phyloP scores from a whole-genome alignment of 2,329 filamentous ascomycete species.

The Paecilomyces dactylethromorphus region DNA sequence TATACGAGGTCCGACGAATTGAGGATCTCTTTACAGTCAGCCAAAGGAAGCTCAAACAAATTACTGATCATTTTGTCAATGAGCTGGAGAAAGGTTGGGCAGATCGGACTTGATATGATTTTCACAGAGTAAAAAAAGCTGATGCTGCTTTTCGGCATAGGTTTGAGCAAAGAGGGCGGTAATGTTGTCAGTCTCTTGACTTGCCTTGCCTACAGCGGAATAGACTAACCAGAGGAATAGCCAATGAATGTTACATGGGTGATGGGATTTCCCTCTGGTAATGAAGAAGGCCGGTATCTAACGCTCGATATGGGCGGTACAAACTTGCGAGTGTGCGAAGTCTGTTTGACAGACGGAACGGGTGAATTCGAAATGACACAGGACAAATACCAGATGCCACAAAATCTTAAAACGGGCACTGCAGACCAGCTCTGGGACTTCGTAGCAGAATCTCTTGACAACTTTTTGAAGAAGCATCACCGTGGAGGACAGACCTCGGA shows the following conservation, averaged over 20 bases:
- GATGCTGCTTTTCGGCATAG: slow-evolving; percentile 32
- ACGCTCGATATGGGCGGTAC: slow-evolving; percentile 89
- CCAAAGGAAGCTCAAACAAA: slow-evolving; percentile 68
- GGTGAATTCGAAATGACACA: slow-evolving; percentile 80
- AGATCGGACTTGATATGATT: not conserved
- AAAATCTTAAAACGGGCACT: slow-evolving; percentile 71
- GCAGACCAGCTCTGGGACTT: slow-evolving; percentile 80
- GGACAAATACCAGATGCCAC: slow-evolving; percentile 79
- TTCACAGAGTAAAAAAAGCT: slow-evolving; percentile 2
- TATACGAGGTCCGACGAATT: slow-evolving; percentile 65
- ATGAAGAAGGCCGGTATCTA: slow-evolving; percentile 73
- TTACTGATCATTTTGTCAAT: slow-evolving; percentile 75
- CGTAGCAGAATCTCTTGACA: slow-evolving; percentile 72
- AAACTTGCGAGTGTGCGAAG: slow-evolving; percentile 81
- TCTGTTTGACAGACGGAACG: slow-evolving; percentile 68
- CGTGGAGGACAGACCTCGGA: slow-evolving; percentile 31
- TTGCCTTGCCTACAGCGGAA: not conserved
- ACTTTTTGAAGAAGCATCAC: slow-evolving; percentile 73
- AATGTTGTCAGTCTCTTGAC: slow-evolving; percentile 62
- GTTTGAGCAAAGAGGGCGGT: slow-evolving; percentile 71
- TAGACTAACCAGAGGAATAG: slow-evolving; percentile 39
- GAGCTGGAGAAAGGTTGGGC: slow-evolving; percentile 70
- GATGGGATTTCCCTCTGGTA: slow-evolving; percentile 69
- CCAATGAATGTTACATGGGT: slow-evolving; percentile 94
- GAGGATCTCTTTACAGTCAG: slow-evolving; percentile 73